Percentiles rank a stretch among this genome's conserved stretches.
Evolutionary conservation across 2,329 filamentous ascomycete species (phyloP).

Genomic region (Podosphaera aphanis): DNA sequence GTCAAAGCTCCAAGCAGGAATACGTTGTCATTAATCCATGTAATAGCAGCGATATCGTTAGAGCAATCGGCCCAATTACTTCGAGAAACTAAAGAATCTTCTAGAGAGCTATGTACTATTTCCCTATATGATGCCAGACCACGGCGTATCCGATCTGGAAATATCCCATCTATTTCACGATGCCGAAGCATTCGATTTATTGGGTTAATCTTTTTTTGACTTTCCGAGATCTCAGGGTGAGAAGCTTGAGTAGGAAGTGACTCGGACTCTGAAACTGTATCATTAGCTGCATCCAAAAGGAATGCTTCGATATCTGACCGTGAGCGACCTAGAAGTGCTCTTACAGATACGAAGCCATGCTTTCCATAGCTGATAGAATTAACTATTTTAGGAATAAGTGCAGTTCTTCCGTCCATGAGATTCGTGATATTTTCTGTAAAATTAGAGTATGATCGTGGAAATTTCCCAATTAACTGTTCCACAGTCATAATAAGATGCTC

Average conservation of each 20-base stretch:
- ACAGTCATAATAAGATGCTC: not conserved
- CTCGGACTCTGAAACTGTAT: not conserved
- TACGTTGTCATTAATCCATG: conserved; percentile 28
- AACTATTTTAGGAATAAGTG: not conserved
- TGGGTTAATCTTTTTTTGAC: not conserved
- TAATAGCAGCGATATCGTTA: conserved; percentile 34
- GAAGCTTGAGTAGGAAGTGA: not conserved
- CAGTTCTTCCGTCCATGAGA: not conserved
- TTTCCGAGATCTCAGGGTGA: not conserved
- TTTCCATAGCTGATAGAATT: not conserved
- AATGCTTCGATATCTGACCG: conserved; percentile 1
- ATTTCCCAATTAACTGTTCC: not conserved
- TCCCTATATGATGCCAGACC: conserved; percentile 8
- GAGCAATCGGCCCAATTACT: conserved; percentile 36
- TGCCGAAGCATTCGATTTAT: conserved; percentile 5
- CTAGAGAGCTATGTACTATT: conserved; percentile 13
- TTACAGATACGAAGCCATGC: not conserved
- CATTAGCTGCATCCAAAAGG: not conserved
- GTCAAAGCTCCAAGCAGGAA: conserved; percentile 39
- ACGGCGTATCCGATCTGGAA: conserved; percentile 3
- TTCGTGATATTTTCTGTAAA: not conserved
- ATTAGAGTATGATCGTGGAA: not conserved
- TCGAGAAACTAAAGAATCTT: conserved; percentile 27
- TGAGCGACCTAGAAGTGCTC: not conserved
- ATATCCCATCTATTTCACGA: conserved; percentile 11